Evolutionary conservation across 257 asterid genomes (phyloP).

Genomic region (Vinca minor): DNA sequence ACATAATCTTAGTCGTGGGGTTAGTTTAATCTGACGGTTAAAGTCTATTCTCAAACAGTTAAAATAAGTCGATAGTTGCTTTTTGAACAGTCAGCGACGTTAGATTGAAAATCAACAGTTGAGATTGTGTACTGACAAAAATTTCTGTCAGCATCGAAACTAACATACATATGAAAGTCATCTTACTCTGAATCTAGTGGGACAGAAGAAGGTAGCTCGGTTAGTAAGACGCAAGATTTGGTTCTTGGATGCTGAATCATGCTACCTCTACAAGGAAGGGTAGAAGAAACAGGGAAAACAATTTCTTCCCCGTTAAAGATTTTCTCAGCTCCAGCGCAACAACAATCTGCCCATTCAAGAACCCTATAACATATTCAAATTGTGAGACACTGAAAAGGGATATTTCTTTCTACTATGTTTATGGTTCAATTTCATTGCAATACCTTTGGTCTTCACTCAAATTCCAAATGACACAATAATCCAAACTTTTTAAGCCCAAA

Average conservation of each 20-base stretch:
- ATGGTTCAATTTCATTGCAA: neutral
- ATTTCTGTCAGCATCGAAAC: too few relatives aligned
- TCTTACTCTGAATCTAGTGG: conserved; percentile 55
- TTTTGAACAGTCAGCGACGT: too few relatives aligned
- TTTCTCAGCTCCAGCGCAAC: conserved; percentile 63
- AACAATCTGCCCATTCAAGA: conserved; percentile 73
- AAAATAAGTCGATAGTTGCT: too few relatives aligned
- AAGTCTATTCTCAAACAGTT: too few relatives aligned
- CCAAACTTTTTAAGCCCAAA: conserved; percentile 60
- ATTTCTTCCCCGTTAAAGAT: conserved; percentile 27
- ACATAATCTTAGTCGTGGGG: too few relatives aligned
- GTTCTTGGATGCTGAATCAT: conserved; percentile 51
- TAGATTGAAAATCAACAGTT: too few relatives aligned
- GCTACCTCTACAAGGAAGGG: conserved; percentile 57
- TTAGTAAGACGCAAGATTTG: conserved; percentile 47
- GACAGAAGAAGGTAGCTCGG: conserved; percentile 48
- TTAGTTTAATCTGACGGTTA: too few relatives aligned
- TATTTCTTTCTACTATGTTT: neutral
- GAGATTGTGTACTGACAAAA: too few relatives aligned
- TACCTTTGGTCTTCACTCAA: conserved; percentile 61
- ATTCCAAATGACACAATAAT: conserved; percentile 67
- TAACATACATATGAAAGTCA: neutral
- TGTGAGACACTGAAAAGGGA: neutral
- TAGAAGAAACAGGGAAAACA: conserved; percentile 31
- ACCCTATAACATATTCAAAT: conserved; percentile 29